These are phyloP conservation scores for Verbascum thapsus DNA, from an alignment of 257 asterid species.

Conservation along the genomic window DNA sequence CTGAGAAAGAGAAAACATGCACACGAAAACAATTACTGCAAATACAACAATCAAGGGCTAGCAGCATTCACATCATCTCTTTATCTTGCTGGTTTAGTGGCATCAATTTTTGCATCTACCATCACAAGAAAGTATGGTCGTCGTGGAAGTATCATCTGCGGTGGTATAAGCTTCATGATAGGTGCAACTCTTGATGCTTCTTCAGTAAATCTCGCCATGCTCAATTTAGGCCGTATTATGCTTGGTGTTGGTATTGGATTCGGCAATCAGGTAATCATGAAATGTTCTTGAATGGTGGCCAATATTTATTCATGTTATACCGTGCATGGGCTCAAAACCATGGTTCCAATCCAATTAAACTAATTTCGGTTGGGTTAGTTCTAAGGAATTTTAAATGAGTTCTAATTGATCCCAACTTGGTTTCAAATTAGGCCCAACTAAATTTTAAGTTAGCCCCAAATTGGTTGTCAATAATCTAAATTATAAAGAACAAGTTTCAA, in stretches of 20 bases:
- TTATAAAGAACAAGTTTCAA: too few species aligned
- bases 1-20: conserved; percentile 54
- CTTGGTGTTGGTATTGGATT: conserved; percentile 91
- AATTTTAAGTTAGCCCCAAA: too few species aligned
- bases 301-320: too few species aligned
- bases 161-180: conserved; percentile 65
- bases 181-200: conserved; percentile 77
- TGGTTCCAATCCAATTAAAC: too few species aligned
- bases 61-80: conserved; percentile 82
- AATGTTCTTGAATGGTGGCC: too few species aligned
- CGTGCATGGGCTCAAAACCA: too few species aligned
- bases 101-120: conserved; percentile 74
- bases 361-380: too few species aligned
- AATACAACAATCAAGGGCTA: conserved; percentile 79
- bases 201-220: conserved; percentile 66
- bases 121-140: conserved; percentile 72
- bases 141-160: conserved; percentile 67
- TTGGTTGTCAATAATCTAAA: too few species aligned
- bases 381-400: too few species aligned
- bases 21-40: conserved; percentile 80
- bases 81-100: conserved; percentile 71
- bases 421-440: too few species aligned
- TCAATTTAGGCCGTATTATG: conserved; percentile 77
- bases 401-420: too few species aligned
- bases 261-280: conserved; percentile 85